Percentiles rank a stretch among this genome's conserved stretches.
These are phyloP conservation scores for Saturnispora saitoi DNA, from an alignment of 805 yeast genomes.

Conservation along the genomic window DNA sequence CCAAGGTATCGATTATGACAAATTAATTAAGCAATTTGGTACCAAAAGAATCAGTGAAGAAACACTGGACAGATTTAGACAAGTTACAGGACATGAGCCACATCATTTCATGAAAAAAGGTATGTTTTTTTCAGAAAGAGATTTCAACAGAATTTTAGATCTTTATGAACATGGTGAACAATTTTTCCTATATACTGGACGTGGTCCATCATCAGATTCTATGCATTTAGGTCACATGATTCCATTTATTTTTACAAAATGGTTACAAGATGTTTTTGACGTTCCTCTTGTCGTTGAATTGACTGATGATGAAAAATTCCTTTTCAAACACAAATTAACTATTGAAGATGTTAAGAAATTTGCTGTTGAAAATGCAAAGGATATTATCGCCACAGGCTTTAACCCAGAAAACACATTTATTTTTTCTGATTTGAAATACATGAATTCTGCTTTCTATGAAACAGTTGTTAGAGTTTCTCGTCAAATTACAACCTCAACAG, in stretches of 20 bases:
- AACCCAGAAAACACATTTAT: constrained; percentile 91
- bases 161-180: constrained; percentile 92
- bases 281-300: constrained; percentile 89
- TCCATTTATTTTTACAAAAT: constrained; percentile 91
- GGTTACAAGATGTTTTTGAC: constrained; percentile 97
- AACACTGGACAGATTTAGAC: constrained; percentile 64
- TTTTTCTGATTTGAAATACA: constrained; percentile 84
- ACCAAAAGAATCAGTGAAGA: constrained; percentile 64
- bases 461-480: constrained; percentile 88
- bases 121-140: constrained; percentile 86
- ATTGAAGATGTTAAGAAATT: constrained; percentile 80
- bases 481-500: constrained; percentile 95
- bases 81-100: constrained; percentile 83
- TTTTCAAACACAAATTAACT: constrained; percentile 84
- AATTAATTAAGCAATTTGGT: constrained; percentile 80
- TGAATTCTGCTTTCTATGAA: constrained; percentile 92
- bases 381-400: constrained; percentile 90
- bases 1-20: constrained; percentile 89
- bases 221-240: constrained; percentile 97
- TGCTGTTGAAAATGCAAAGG: constrained; percentile 79
- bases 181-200: constrained; percentile 91
- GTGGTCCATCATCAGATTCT: constrained; percentile 92
- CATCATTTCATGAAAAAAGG: constrained; percentile 89
- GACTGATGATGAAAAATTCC: constrained; percentile 95
- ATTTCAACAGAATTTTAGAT: constrained; percentile 68